phyloP scores from a whole-genome alignment of 1,284 basidiomycete species.

The Entoloma clypeatum region DNA sequence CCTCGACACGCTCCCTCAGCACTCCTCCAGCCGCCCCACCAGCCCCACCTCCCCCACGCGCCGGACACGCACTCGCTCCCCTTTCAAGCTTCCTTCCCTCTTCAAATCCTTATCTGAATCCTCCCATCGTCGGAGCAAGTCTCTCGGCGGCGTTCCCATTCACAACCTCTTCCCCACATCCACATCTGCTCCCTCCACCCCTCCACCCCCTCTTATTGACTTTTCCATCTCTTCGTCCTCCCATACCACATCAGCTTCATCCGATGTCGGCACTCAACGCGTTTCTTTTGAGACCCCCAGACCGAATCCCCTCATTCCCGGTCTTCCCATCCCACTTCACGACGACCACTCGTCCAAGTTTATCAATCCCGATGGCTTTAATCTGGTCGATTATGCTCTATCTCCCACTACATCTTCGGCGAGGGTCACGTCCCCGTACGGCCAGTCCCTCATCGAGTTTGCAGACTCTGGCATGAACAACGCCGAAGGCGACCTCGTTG shows the following conservation, averaged over 20 bases:
- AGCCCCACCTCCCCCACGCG: constrained; percentile 7
- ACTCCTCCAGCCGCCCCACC: constrained; percentile 2
- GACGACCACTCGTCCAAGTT: neutral
- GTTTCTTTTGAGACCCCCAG: constrained; percentile 12
- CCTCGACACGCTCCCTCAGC: constrained; percentile 15
- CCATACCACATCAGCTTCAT: constrained; percentile 14
- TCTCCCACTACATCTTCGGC: neutral
- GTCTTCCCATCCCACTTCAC: constrained; percentile 17
- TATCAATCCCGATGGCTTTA: constrained; percentile 6
- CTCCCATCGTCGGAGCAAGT: constrained; percentile 19
- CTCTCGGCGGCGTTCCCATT: constrained; percentile 12
- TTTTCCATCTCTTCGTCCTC: constrained; percentile 18
- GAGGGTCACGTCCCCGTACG: no score
- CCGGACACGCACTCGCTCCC: constrained; percentile 12
- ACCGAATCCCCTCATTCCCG: constrained; percentile 21
- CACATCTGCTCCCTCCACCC: constrained; percentile 12
- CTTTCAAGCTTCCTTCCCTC: constrained; percentile 14
- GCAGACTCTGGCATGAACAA: no score
- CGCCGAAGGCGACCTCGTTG: no score
- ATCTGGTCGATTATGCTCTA: constrained; percentile 14
- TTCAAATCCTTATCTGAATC: constrained; percentile 11
- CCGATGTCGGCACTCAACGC: constrained; percentile 19
- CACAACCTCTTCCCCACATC: constrained; percentile 6
- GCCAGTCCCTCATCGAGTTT: no score
- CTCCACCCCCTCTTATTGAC: constrained; percentile 19